Evolutionary conservation across 2,329 filamentous ascomycete genomes (phyloP).

Genomic region (Fusarium hostae): DNA sequence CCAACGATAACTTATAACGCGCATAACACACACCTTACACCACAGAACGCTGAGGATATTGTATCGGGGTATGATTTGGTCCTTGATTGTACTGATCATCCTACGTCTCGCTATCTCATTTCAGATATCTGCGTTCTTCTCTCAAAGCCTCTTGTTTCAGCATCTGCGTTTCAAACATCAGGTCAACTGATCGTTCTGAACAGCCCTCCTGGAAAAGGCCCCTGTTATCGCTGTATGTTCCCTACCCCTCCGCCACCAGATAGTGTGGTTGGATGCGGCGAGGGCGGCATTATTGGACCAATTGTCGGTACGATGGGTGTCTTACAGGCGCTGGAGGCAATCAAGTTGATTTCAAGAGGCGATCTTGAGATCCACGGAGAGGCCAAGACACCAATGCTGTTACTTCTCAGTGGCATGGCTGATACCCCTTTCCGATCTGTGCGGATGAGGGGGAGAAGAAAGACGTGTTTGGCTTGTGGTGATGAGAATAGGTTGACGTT

Average conservation of each 20-base stretch:
- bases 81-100: slow-evolving; percentile 95
- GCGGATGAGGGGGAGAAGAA: slow-evolving; percentile 74
- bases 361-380: slow-evolving; percentile 37
- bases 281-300: slow-evolving; percentile 91
- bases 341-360: slow-evolving; percentile 77
- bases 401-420: slow-evolving; percentile 61
- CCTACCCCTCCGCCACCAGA: slow-evolving; percentile 86
- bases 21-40: slow-evolving; percentile 72
- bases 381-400: slow-evolving; percentile 48
- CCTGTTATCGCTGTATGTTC: slow-evolving; percentile 95
- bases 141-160: slow-evolving; percentile 83
- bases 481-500: slow-evolving; percentile 67
- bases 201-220: slow-evolving; percentile 77
- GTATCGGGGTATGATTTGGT: slow-evolving; percentile 82
- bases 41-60: slow-evolving; percentile 73
- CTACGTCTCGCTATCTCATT: slow-evolving; percentile 89
- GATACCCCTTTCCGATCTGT: slow-evolving; percentile 75
- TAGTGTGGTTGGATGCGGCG: slow-evolving; percentile 86
- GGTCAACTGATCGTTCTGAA: slow-evolving; percentile 93
- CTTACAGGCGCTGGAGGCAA: slow-evolving; percentile 87
- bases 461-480: slow-evolving; percentile 82
- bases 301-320: slow-evolving; percentile 95
- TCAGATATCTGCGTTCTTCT: slow-evolving; percentile 89
- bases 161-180: slow-evolving; percentile 87
- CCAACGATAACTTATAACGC: slow-evolving; percentile 73